Conservation (phyloP, 2,329 filamentous ascomycete species). For the Trichoderma sp. region DNA sequence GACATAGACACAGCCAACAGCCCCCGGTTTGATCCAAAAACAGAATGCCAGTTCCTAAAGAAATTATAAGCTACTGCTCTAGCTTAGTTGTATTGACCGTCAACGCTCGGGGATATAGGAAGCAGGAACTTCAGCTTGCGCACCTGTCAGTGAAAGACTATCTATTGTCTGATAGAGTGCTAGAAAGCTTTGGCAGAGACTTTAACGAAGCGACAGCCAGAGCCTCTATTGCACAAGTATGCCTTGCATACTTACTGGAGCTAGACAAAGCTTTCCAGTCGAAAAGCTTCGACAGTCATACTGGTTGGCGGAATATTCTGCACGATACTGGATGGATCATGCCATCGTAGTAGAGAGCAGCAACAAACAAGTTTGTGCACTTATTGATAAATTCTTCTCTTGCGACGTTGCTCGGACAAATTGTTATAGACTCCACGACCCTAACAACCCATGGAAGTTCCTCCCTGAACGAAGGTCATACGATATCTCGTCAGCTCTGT, state of each 20-base stretch:
- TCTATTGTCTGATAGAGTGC: neutral
- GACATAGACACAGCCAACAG: neutral
- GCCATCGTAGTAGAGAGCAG: neutral
- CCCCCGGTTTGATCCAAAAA: neutral
- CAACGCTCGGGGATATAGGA: too few species aligned
- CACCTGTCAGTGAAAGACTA: neutral
- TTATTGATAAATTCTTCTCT: neutral
- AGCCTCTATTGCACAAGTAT: neutral
- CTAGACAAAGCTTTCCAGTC: neutral
- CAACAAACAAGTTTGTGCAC: neutral
- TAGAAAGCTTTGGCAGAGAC: neutral
- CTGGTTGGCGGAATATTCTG: neutral
- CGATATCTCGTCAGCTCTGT: neutral
- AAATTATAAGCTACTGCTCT: neutral
- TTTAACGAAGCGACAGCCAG: neutral
- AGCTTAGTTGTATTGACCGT: neutral
- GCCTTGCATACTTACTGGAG: neutral
- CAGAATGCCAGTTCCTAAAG: neutral
- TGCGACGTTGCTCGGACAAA: rapidly evolving
- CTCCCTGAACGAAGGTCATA: too few species aligned
- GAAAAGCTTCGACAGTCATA: neutral
- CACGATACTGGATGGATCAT: neutral
- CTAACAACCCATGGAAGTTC: rapidly evolving
- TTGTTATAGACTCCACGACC: neutral
- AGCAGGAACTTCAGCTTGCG: neutral